Evolutionary conservation across 495 filamentous ascomycete species (phyloP), one percentile per base, ranked within the genome.

Genomic region (Penicillium cosmopolitanum): DNA sequence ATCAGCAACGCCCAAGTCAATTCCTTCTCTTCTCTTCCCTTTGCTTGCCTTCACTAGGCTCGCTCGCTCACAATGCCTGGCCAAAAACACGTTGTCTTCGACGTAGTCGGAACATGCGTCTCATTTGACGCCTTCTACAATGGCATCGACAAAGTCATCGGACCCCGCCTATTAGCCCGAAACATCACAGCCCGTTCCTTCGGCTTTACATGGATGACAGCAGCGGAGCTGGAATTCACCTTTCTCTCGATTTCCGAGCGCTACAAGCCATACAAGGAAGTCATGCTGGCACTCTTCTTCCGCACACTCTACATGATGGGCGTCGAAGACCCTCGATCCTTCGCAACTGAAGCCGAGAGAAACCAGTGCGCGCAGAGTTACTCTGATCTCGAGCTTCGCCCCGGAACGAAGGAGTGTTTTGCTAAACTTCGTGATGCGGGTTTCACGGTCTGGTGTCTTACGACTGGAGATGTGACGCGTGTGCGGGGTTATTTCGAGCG

Each of bases 71-170:
- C 25, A n/a, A 67, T 66, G 51, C 21, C 53, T 11, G 18, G 34
- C 38, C 40, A 54, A 48, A 73, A 78, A 25, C 76, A 76, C 55
- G 66, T 77, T 58, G 73, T 78, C 13, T 78, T 80, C 63, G 74
- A 80, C 58, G 70, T 80, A 0, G 73, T 80, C 34, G 77, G 76
- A n/a, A 80, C 77, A 34, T 75, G 71, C 50, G 69, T 78, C 51
- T 72, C 74, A 15, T 78, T 72, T 58, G 69, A 74, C 46, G 68
- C 67, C 40, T 77, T 73, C 61, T 70, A 66, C 61, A 44, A 48
- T 25, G 33, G 61, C 48, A 79, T 77, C 58, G 58, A 73, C 58
- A 5, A 28, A 0, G 47, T 55, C 18, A 58, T 77, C 55, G 74
- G 76, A 10, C 12, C 44, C 16, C 64, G 65, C 44, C 67, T 80